Conservation (phyloP, 495 filamentous ascomycete species). For the Elaphomyces granulatus region DNA sequence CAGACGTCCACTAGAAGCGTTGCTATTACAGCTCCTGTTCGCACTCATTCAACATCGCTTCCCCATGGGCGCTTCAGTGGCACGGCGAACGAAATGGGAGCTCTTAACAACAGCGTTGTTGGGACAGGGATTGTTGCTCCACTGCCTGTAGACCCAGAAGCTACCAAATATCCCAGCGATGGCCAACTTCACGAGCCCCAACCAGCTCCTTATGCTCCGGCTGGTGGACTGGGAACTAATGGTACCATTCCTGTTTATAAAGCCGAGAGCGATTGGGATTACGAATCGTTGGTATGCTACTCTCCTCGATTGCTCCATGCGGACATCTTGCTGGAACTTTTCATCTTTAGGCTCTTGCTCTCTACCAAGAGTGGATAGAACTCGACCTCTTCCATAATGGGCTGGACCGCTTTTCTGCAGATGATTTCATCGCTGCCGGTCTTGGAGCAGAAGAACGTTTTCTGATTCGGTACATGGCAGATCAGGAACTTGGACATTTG, state of each 20-base stretch:
- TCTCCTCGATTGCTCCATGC: constrained; percentile 8
- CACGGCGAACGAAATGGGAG: constrained; percentile 42
- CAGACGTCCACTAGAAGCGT: background rate
- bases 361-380: constrained; percentile 82
- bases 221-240: constrained; percentile 70
- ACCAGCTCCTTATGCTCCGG: constrained; percentile 60
- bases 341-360: constrained; percentile 35
- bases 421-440: constrained; percentile 56
- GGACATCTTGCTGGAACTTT: constrained; percentile 1
- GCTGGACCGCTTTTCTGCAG: constrained; percentile 50
- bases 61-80: constrained; percentile 43
- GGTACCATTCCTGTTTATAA: constrained; percentile 59
- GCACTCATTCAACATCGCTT: constrained; percentile 14
- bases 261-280: constrained; percentile 59
- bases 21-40: constrained; percentile 6
- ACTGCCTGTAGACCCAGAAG: constrained; percentile 31
- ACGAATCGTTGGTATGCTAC: constrained; percentile 44
- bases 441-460: constrained; percentile 52
- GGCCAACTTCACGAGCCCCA: constrained; percentile 49
- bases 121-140: constrained; percentile 33
- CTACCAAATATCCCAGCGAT: constrained; percentile 50
- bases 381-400: constrained; percentile 77
- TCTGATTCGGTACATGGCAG: constrained; percentile 70
- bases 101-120: constrained; percentile 36
- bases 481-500: constrained; percentile 73